Conservation (phyloP, 331 rosid species). For the Acacia concinna region DNA sequence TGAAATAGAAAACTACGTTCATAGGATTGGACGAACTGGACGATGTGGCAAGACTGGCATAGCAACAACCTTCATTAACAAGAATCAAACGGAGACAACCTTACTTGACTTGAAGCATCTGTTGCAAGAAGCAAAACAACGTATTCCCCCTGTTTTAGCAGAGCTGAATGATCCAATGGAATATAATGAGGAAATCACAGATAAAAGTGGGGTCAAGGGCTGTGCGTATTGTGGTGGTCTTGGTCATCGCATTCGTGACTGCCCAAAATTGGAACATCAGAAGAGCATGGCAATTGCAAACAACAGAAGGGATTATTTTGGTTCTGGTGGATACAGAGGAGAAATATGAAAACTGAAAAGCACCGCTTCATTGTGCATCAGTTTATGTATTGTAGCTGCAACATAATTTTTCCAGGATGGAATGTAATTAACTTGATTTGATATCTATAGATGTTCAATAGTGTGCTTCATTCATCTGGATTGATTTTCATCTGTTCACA, state of each 20-base stretch:
- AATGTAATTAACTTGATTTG: background rate
- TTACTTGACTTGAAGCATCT: constrained; percentile 91
- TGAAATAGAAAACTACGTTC: constrained; percentile 92
- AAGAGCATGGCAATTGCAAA: constrained; percentile 74
- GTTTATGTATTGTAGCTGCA: background rate
- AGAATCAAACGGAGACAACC: constrained; percentile 95
- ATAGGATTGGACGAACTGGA: constrained; percentile 91
- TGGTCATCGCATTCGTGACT: constrained; percentile 84
- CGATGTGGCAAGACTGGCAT: constrained; percentile 94
- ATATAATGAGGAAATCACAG: constrained; percentile 62
- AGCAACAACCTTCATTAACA: constrained; percentile 86
- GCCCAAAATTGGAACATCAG: constrained; percentile 89
- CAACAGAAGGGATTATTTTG: constrained; percentile 79
- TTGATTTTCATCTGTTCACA: background rate
- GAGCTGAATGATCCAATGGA: constrained; percentile 94
- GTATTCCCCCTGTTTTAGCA: constrained; percentile 90
- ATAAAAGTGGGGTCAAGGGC: constrained; percentile 78
- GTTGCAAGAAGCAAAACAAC: constrained; percentile 92
- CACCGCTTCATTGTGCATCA: background rate
- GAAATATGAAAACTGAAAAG: constrained; percentile 58
- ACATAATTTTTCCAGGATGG: background rate
- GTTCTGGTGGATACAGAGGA: constrained; percentile 90
- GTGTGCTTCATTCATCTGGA: background rate
- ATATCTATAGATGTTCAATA: background rate
- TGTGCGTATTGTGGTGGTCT: constrained; percentile 93